Evolutionary conservation across 768 basidiomycete genomes (phyloP).

Genomic region (Cubamyces sp.): DNA sequence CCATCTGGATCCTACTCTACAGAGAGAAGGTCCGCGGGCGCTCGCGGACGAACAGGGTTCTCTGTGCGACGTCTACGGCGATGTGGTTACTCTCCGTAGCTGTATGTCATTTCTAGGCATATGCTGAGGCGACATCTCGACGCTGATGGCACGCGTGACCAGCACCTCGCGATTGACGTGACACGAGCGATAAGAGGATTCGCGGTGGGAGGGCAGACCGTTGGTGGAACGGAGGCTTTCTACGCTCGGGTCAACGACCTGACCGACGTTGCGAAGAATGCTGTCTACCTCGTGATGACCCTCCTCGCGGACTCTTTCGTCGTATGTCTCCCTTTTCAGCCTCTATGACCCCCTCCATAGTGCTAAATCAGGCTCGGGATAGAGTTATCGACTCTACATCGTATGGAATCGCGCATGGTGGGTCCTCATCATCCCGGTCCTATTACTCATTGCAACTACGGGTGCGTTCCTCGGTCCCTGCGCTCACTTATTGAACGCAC

Average conservation of each 20-base stretch:
- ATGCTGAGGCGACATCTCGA: too few species aligned
- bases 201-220: constrained; percentile 9
- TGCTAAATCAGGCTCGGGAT: neutral
- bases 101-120: neutral
- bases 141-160: neutral
- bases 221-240: constrained; percentile 1
- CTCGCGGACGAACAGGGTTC: neutral
- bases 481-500: too few species aligned
- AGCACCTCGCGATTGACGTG: constrained; percentile 15
- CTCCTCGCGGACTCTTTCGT: constrained; percentile 15
- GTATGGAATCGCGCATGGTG: constrained; percentile 7
- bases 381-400: constrained; percentile 21
- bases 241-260: constrained; percentile 5
- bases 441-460: constrained; percentile 6
- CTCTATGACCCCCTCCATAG: too few species aligned
- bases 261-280: constrained; percentile 9
- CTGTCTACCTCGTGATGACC: constrained; percentile 16
- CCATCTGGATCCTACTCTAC: constrained; percentile 9
- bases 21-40: neutral
- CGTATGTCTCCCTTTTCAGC: neutral
- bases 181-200: constrained; percentile 7
- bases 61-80: neutral
- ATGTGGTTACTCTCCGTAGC: constrained; percentile 6
- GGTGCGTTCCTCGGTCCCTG: neutral
- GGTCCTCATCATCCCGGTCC: constrained; percentile 11